A percentile compares a stretch with the other conserved stretches of the same genome.
phyloP scores from a whole-genome alignment of 495 filamentous ascomycete genomes.

The Friedmanniomyces simplex region DNA sequence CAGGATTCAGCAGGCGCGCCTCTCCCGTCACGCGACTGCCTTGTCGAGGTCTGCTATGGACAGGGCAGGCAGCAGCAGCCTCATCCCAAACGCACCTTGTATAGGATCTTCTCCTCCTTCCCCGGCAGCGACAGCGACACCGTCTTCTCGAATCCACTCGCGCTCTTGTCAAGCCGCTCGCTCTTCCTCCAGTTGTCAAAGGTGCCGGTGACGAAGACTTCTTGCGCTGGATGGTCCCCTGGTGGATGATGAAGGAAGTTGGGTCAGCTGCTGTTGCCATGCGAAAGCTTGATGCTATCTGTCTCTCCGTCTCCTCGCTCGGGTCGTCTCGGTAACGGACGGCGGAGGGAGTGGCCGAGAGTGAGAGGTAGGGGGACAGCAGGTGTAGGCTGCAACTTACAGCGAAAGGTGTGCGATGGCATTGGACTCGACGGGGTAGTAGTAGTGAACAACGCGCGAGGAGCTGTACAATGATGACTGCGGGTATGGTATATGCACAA shows the following conservation, averaged over 20 bases:
- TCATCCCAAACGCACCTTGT: conserved; percentile 26
- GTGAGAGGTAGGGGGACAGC: neutral
- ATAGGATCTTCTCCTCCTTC: conserved; percentile 52
- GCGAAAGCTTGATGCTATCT: neutral
- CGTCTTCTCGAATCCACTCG: conserved; percentile 61
- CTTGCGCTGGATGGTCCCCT: conserved; percentile 30
- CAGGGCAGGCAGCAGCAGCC: no score
- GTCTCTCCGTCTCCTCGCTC: no score
- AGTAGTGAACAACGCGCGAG: no score
- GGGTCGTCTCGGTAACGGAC: neutral
- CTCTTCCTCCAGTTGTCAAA: conserved; percentile 91
- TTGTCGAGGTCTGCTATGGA: no score
- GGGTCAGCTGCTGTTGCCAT: conserved; percentile 5
- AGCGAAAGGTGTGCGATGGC: neutral
- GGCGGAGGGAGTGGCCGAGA: neutral
- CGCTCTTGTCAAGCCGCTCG: conserved; percentile 64
- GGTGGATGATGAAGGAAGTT: neutral
- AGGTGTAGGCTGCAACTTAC: neutral
- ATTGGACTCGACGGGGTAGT: neutral
- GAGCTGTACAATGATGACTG: no score
- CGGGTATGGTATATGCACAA: no score
- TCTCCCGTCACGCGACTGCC: neutral
- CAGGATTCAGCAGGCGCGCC: no score
- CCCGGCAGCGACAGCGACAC: conserved; percentile 50
- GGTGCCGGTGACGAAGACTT: conserved; percentile 90